A percentile compares a stretch with the other conserved stretches of the same genome.
Conservation (phyloP, 345 rosid genomes). For the Populus nigra region DNA sequence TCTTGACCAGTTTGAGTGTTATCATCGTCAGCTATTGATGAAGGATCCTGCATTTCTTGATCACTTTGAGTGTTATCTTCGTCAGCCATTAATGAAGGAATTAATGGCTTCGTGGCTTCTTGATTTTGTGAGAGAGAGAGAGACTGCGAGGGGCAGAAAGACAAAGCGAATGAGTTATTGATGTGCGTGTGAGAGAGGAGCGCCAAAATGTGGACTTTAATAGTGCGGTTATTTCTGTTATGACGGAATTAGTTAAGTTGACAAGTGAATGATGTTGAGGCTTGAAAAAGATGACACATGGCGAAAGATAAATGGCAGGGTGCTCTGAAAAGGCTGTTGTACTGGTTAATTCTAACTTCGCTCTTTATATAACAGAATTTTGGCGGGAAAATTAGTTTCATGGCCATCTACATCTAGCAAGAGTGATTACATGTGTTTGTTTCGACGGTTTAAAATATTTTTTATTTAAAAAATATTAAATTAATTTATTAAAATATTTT, state of each 20-base stretch:
- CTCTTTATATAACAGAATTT: neutral
- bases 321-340: neutral
- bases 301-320: neutral
- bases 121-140: neutral
- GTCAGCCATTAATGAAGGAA: neutral
- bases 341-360: neutral
- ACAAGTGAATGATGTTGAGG: neutral
- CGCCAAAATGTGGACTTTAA: neutral
- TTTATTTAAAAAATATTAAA: too few relatives aligned
- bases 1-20: neutral
- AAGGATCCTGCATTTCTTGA: too few relatives aligned
- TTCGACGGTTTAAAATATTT: too few relatives aligned
- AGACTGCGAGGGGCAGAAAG: neutral
- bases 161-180: too few relatives aligned
- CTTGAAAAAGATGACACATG: neutral
- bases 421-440: too few relatives aligned
- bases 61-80: neutral
- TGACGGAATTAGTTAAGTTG: neutral
- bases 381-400: neutral
- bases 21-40: too few relatives aligned
- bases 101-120: neutral
- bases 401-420: too few relatives aligned
- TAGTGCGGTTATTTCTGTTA: neutral
- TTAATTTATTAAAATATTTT: too few relatives aligned
- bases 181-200: too few relatives aligned